These are phyloP conservation scores for Kurtzmaniella fragi DNA, from an alignment of 805 yeast species.

Conservation along the genomic window DNA sequence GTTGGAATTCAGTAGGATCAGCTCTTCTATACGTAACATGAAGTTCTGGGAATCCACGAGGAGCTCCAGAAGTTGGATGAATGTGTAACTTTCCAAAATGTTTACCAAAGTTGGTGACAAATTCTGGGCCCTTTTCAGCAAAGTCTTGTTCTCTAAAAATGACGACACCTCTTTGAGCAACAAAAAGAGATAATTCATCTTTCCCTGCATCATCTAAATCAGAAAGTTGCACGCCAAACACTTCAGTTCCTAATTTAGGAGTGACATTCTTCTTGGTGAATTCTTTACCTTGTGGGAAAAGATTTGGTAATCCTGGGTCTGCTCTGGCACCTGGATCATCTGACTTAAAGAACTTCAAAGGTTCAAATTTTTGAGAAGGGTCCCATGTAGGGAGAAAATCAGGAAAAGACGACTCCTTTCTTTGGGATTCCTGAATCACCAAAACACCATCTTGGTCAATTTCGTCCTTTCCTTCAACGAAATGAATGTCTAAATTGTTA, in stretches of 20 bases:
- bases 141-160: constrained; percentile 66
- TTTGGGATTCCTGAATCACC: constrained; percentile 38
- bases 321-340: constrained; percentile 64
- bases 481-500: constrained; percentile 37
- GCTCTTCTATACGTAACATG: constrained; percentile 57
- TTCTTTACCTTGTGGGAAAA: constrained; percentile 38
- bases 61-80: constrained; percentile 74
- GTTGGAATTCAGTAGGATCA: constrained; percentile 30
- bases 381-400: constrained; percentile 69
- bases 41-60: constrained; percentile 56
- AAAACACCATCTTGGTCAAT: constrained; percentile 44
- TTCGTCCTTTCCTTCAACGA: constrained; percentile 47
- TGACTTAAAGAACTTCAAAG: constrained; percentile 51
- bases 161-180: constrained; percentile 68
- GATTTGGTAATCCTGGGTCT: constrained; percentile 49
- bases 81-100: constrained; percentile 69
- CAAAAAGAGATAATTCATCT: constrained; percentile 64
- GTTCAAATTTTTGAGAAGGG: constrained; percentile 47
- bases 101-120: constrained; percentile 49
- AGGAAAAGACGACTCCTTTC: constrained; percentile 36
- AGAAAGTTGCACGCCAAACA: constrained; percentile 57
- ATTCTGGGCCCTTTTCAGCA: constrained; percentile 44
- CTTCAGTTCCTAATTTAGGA: constrained; percentile 67
- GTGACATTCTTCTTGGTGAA: constrained; percentile 40
- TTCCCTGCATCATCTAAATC: constrained; percentile 48